Conservation (phyloP, 805 yeast species). For the Barnettozyma salicaria region DNA sequence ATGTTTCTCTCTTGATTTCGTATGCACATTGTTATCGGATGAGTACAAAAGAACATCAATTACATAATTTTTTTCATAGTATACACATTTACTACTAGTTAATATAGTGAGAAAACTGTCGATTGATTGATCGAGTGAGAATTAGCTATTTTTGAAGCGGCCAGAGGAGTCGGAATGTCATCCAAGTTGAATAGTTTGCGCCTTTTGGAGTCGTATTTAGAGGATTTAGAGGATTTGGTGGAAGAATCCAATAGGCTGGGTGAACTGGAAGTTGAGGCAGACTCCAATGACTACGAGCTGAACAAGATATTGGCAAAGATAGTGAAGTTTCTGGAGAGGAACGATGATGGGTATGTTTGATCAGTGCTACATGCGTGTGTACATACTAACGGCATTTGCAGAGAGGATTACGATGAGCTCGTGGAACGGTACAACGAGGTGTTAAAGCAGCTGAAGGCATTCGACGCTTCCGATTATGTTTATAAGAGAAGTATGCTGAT, state of each 20-base stretch:
- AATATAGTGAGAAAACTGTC: too few relatives aligned
- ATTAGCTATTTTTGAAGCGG: not conserved
- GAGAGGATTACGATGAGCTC: slow-evolving; percentile 24
- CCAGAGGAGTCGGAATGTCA: slow-evolving; percentile 8
- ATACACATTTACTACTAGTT: too few relatives aligned
- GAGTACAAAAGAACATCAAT: too few relatives aligned
- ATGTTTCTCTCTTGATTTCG: too few relatives aligned
- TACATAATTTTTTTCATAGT: too few relatives aligned
- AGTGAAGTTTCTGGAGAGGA: slow-evolving; percentile 21
- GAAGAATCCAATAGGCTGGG: slow-evolving; percentile 22
- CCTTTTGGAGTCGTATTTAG: slow-evolving; percentile 25
- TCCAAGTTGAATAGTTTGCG: slow-evolving; percentile 20
- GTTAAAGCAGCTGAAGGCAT: slow-evolving; percentile 9
- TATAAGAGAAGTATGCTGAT: slow-evolving; percentile 14
- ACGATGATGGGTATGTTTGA: slow-evolving; percentile 23
- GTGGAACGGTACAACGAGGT: slow-evolving; percentile 18
- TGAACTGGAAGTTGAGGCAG: slow-evolving; percentile 12
- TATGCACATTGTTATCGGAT: too few relatives aligned
- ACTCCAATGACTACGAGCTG: slow-evolving; percentile 21
- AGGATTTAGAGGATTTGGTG: slow-evolving; percentile 20
- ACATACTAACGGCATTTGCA: slow-evolving; percentile 9
- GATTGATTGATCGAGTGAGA: not conserved
- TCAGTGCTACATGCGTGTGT: not conserved
- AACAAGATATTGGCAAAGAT: slow-evolving; percentile 21
- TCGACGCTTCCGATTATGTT: slow-evolving; percentile 17